phyloP scores from a whole-genome alignment of 768 basidiomycete genomes.

The Lentinula raphanica region DNA sequence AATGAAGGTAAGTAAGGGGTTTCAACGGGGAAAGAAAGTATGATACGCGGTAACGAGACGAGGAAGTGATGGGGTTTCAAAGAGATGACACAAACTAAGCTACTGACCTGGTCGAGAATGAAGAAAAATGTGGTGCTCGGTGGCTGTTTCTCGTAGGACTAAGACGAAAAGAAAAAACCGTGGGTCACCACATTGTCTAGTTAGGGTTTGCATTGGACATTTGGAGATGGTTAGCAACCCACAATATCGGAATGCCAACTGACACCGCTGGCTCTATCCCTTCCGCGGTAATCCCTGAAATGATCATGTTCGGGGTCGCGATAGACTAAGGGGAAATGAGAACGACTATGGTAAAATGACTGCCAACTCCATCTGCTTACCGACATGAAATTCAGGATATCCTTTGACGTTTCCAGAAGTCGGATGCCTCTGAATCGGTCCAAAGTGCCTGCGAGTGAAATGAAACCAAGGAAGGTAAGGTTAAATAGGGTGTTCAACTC shows the following conservation, averaged over 20 bases:
- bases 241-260: slow-evolving; percentile 56
- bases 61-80: background rate
- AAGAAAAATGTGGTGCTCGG: slow-evolving; percentile 55
- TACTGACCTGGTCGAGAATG: slow-evolving; percentile 36
- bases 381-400: slow-evolving; percentile 56
- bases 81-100: background rate
- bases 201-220: too few species aligned
- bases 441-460: slow-evolving; percentile 30
- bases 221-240: slow-evolving; percentile 14
- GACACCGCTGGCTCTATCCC: slow-evolving; percentile 34
- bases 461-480: background rate
- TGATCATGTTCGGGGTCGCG: slow-evolving; percentile 39
- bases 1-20: background rate
- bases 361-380: slow-evolving; percentile 21
- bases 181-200: background rate
- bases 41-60: background rate
- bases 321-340: slow-evolving; percentile 34
- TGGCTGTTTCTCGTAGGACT: slow-evolving; percentile 53
- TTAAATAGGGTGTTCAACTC: background rate
- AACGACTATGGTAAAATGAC: background rate
- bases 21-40: background rate
- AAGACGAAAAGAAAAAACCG: background rate
- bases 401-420: slow-evolving; percentile 49
- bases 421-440: slow-evolving; percentile 41
- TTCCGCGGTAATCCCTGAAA: slow-evolving; percentile 39